Percentiles rank a stretch among this genome's conserved stretches.
These are phyloP conservation scores for Prunus yedoensis DNA, from an alignment of 331 rosid species.

Conservation along the genomic window DNA sequence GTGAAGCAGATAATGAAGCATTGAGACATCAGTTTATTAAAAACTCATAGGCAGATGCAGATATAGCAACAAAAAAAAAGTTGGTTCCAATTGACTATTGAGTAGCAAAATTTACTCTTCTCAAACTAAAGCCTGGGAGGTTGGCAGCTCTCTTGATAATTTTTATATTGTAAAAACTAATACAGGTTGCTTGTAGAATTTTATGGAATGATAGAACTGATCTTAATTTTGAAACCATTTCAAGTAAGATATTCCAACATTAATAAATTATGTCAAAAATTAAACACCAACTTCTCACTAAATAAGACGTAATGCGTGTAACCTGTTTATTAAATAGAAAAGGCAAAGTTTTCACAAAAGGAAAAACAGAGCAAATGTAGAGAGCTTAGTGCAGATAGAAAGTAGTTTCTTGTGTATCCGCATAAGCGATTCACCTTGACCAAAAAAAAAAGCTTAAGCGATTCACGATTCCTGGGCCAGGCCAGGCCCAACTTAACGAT, in stretches of 20 bases:
- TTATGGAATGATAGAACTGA: background rate
- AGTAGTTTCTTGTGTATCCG: background rate
- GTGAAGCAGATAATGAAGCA: conserved; percentile 61
- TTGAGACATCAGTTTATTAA: conserved; percentile 11
- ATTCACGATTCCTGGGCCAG: background rate
- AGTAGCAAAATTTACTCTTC: no score
- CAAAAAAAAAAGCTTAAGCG: no score
- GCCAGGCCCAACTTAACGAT: background rate
- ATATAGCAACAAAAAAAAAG: no score
- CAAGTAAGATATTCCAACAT: background rate
- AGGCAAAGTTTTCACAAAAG: background rate
- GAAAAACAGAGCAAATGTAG: background rate
- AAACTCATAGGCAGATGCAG: background rate
- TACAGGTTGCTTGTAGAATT: background rate
- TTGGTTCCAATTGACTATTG: no score
- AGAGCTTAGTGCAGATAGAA: background rate
- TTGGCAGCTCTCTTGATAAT: no score
- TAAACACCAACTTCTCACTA: background rate
- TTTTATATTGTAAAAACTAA: no score
- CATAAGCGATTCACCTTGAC: no score
- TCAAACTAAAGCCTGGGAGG: no score
- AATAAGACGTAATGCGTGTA: background rate
- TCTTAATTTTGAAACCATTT: background rate
- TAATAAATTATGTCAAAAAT: background rate
- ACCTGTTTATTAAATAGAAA: background rate